Evolutionary conservation across 176 grass and related monocot species (phyloP).

Genomic region (Oryza meridionalis): DNA sequence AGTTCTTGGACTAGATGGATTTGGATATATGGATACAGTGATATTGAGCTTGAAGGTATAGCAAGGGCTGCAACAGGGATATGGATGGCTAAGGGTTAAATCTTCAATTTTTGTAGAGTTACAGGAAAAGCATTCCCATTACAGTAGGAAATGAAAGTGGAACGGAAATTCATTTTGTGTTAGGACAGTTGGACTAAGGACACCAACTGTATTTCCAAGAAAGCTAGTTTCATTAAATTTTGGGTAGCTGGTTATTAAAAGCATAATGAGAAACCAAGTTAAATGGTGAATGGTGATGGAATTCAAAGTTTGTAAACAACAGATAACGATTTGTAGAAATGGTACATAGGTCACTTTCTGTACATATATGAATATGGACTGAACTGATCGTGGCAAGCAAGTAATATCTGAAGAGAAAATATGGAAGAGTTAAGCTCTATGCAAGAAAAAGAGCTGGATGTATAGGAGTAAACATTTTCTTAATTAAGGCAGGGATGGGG

Average conservation of each 20-base stretch:
- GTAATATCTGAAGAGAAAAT: conserved; percentile 17
- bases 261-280: background rate
- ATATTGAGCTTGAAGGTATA: background rate
- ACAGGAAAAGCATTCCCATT: background rate
- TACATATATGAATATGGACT: conserved; percentile 18
- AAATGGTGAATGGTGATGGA: background rate
- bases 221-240: conserved; percentile 9
- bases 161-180: background rate
- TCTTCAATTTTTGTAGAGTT: background rate
- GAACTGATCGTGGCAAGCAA: conserved; percentile 1
- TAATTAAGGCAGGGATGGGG: background rate
- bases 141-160: background rate
- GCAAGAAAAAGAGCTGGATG: background rate
- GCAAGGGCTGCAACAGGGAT: background rate
- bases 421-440: conserved; percentile 4
- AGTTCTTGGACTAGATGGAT: conserved; percentile 14
- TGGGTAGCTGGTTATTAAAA: background rate
- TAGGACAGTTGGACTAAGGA: conserved; percentile 22
- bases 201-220: conserved; percentile 14
- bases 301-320: conserved; percentile 6
- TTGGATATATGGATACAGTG: conserved; percentile 2
- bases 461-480: background rate
- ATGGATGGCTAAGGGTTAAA: conserved; percentile 2
- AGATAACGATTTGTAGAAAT: background rate
- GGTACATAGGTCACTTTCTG: background rate